Conservation (phyloP, 1,139 yeast species). For the Pichia sp. region DNA sequence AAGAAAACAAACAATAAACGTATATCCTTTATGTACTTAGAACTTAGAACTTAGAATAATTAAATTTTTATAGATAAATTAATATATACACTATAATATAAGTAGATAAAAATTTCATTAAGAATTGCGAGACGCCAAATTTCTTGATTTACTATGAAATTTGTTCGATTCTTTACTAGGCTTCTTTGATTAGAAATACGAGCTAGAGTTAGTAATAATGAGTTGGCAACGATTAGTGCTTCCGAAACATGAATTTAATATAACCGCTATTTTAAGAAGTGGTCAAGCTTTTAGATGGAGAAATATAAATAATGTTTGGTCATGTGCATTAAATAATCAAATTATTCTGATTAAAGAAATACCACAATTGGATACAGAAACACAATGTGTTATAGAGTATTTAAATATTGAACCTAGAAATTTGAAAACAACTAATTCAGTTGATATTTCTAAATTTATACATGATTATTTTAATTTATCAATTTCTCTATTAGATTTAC, state of each 20-base stretch:
- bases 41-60: no score
- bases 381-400: slow-evolving; percentile 7
- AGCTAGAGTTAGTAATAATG: slow-evolving; percentile 1
- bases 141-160: no score
- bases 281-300: slow-evolving; percentile 85
- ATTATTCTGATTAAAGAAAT: slow-evolving; percentile 41
- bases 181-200: neutral
- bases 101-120: no score
- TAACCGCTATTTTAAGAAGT: slow-evolving; percentile 72
- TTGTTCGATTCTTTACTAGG: neutral
- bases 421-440: slow-evolving; percentile 27
- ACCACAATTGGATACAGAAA: slow-evolving; percentile 10
- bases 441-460: slow-evolving; percentile 4
- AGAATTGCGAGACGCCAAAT: no score
- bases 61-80: no score
- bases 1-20: neutral
- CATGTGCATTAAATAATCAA: slow-evolving; percentile 45
- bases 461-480: slow-evolving; percentile 60
- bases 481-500: slow-evolving; percentile 47
- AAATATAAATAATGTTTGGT: slow-evolving; percentile 52
- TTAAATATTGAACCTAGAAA: slow-evolving; percentile 18
- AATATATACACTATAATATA: no score
- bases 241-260: slow-evolving; percentile 42
- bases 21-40: no score
- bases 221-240: slow-evolving; percentile 12